Percentiles rank a stretch among this genome's conserved stretches.
These are phyloP conservation scores for Ophiostoma angusticollis DNA, from an alignment of 2,329 filamentous ascomycete species.

Conservation along the genomic window DNA sequence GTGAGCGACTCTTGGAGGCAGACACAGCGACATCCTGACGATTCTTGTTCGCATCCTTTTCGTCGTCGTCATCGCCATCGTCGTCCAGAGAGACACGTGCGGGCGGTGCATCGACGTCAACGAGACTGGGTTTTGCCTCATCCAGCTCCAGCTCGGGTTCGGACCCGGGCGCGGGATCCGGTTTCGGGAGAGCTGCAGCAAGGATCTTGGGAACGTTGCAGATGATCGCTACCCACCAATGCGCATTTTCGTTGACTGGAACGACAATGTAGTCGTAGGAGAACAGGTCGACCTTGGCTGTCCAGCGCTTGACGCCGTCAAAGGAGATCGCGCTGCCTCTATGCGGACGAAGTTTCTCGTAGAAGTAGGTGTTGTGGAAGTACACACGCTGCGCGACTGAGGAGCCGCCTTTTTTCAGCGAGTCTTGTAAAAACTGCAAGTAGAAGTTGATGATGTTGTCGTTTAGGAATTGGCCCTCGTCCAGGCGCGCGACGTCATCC, in stretches of 20 bases:
- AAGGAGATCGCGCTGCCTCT: slow-evolving; percentile 60
- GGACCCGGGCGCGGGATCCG: background rate
- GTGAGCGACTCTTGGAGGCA: background rate
- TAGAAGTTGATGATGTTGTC: slow-evolving; percentile 90
- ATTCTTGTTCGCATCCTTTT: background rate
- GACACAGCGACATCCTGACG: background rate
- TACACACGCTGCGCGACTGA: slow-evolving; percentile 55
- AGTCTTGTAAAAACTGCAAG: slow-evolving; percentile 56
- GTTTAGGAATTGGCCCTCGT: slow-evolving; percentile 79
- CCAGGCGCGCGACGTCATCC: slow-evolving; percentile 61
- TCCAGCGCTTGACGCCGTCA: slow-evolving; percentile 76
- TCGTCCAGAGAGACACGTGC: background rate
- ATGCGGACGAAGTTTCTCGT: slow-evolving; percentile 55
- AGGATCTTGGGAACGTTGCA: slow-evolving; percentile 67
- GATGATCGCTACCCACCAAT: slow-evolving; percentile 95
- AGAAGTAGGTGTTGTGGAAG: slow-evolving; percentile 92
- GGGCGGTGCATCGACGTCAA: background rate
- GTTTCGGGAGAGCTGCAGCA: slow-evolving; percentile 11
- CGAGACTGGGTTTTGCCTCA: background rate
- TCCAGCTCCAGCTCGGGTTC: background rate
- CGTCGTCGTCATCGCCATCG: background rate
- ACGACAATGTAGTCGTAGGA: slow-evolving; percentile 80
- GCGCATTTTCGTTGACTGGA: slow-evolving; percentile 73
- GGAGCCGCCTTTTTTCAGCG: slow-evolving; percentile 40
- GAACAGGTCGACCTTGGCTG: slow-evolving; percentile 71